Evolutionary conservation across 2,329 filamentous ascomycete species (phyloP).

Genomic region (Epichloe brachyelytri): DNA sequence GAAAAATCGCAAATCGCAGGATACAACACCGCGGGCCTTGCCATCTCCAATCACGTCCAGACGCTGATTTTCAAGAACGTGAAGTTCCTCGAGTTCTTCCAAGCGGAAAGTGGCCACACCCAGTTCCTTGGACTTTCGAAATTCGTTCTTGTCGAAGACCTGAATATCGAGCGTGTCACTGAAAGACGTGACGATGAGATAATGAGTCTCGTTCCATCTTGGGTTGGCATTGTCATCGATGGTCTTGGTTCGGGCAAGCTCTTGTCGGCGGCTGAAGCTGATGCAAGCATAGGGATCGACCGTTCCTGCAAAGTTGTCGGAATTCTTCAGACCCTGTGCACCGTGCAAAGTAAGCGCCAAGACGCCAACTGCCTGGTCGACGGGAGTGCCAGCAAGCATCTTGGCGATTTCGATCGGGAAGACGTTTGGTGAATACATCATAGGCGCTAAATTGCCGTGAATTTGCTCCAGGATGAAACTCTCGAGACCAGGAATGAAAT

Average conservation of each 20-base stretch:
- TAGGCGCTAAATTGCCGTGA: conserved; percentile 81
- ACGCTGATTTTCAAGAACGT: conserved; percentile 70
- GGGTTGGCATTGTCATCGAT: conserved; percentile 76
- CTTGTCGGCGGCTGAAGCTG: conserved; percentile 69
- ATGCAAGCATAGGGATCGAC: conserved; percentile 82
- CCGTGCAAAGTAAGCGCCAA: conserved; percentile 84
- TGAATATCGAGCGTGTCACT: conserved; percentile 77
- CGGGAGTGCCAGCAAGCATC: conserved; percentile 85
- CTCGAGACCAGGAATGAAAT: conserved; percentile 93
- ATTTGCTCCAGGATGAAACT: conserved; percentile 92
- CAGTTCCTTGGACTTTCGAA: conserved; percentile 91
- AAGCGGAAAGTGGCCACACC: conserved; percentile 76
- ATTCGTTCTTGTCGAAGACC: conserved; percentile 87
- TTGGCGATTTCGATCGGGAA: conserved; percentile 98
- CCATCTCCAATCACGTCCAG: conserved; percentile 77
- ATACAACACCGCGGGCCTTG: conserved; percentile 67
- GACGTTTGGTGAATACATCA: conserved; percentile 97
- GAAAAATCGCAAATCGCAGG: conserved; percentile 85
- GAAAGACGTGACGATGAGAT: conserved; percentile 85
- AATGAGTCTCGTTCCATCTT: conserved; percentile 92
- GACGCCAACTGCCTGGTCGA: conserved; percentile 93
- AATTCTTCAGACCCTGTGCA: conserved; percentile 85
- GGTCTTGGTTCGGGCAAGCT: conserved; percentile 80
- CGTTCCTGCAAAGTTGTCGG: conserved; percentile 83
- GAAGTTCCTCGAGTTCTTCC: conserved; percentile 65